Conservation (phyloP, 2,329 filamentous ascomycete species). For the Exophiala sp. region DNA sequence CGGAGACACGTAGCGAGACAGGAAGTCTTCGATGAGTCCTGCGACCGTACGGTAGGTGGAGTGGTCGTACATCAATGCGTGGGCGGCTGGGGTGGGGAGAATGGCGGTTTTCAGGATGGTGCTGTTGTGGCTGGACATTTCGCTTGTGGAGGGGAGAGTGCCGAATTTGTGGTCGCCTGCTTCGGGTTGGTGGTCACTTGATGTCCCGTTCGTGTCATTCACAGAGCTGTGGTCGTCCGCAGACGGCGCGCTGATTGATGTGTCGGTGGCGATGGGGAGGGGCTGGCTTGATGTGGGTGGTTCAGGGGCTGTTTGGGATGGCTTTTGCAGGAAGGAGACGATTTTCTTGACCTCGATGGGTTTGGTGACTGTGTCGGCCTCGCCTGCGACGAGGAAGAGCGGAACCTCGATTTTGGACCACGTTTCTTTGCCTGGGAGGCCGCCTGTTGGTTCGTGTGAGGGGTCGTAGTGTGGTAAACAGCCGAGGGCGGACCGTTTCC, state of each 20-base stretch:
- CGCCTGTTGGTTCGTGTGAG: conserved; percentile 53
- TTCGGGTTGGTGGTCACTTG: conserved; percentile 40
- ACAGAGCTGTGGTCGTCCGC: not conserved
- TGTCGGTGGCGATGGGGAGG: conserved; percentile 32
- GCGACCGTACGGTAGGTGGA: conserved; percentile 71
- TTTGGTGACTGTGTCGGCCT: conserved; percentile 73
- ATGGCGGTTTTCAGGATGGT: conserved; percentile 64
- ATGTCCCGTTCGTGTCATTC: not conserved
- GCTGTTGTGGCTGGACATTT: conserved; percentile 28
- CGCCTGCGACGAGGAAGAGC: conserved; percentile 73
- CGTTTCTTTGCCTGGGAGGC: conserved; percentile 64
- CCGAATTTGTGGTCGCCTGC: conserved; percentile 35
- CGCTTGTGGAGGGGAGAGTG: conserved; percentile 39
- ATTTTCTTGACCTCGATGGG: conserved; percentile 69
- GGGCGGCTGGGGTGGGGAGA: conserved; percentile 73
- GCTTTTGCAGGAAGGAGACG: conserved; percentile 32
- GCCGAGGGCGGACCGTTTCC: conserved; percentile 75
- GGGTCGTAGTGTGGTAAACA: conserved; percentile 60
- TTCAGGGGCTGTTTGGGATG: not conserved
- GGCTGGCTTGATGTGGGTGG: conserved; percentile 9
- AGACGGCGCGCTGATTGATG: conserved; percentile 22
- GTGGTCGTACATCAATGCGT: conserved; percentile 79
- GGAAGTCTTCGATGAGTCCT: conserved; percentile 78
- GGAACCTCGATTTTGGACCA: conserved; percentile 74
- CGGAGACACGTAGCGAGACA: conserved; percentile 69